Conservation (phyloP, 1,284 basidiomycete genomes). For the Athelia psychrophila region DNA sequence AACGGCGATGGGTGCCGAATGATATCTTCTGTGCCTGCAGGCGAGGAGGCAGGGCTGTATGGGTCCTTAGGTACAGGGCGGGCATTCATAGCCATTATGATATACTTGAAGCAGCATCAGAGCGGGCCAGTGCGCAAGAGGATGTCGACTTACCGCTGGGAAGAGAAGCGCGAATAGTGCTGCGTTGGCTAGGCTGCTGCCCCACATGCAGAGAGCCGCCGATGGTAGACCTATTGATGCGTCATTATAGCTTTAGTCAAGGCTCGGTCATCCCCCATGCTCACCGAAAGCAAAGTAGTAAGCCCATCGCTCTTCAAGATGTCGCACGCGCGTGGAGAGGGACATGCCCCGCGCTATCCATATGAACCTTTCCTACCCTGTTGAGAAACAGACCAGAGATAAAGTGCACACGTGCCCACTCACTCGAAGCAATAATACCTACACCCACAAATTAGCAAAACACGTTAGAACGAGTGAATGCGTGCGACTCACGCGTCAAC, state of each 20-base stretch:
- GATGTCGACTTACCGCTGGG: slow-evolving; percentile 52
- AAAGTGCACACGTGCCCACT: slow-evolving; percentile 24
- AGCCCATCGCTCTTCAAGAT: slow-evolving; percentile 83
- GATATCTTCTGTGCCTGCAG: slow-evolving; percentile 25
- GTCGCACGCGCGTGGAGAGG: slow-evolving; percentile 62
- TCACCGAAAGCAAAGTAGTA: slow-evolving; percentile 81
- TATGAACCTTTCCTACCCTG: slow-evolving; percentile 68
- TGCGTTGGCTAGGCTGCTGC: slow-evolving; percentile 69
- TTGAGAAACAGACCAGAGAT: background rate
- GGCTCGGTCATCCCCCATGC: slow-evolving; percentile 18
- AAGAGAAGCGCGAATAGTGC: slow-evolving; percentile 78
- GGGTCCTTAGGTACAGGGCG: slow-evolving; percentile 66
- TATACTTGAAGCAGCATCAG: slow-evolving; percentile 45
- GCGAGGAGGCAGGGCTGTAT: slow-evolving; percentile 50
- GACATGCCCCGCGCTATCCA: slow-evolving; percentile 75
- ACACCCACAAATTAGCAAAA: slow-evolving; percentile 9
- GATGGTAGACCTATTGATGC: slow-evolving; percentile 53
- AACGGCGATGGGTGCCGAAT: slow-evolving; percentile 68
- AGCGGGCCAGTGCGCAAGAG: slow-evolving; percentile 7
- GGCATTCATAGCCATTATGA: slow-evolving; percentile 76
- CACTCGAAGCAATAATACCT: slow-evolving; percentile 90
- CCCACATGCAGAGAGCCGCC: slow-evolving; percentile 66
- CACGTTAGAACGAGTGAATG: slow-evolving; percentile 2
- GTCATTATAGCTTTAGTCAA: slow-evolving; percentile 1
- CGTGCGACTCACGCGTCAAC: slow-evolving; percentile 68